These are phyloP conservation scores for Coprinellus aureogranulatus DNA, from an alignment of 768 basidiomycete species.

Conservation along the genomic window DNA sequence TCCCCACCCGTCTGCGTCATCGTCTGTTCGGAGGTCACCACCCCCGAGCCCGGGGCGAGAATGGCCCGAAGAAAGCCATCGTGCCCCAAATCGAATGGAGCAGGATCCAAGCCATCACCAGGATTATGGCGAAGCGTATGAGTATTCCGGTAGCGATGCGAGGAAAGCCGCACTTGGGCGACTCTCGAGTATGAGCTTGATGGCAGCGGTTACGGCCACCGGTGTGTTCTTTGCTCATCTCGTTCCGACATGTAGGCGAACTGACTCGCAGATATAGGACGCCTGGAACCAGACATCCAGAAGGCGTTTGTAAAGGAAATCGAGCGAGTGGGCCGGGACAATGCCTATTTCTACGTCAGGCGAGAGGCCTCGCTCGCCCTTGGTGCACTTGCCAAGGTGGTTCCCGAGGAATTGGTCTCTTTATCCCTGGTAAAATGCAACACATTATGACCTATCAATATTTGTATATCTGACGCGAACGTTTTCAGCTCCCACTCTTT, in stretches of 20 bases:
- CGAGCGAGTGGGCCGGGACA: slow-evolving; percentile 60
- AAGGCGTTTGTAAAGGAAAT: slow-evolving; percentile 72
- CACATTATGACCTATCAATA: neutral
- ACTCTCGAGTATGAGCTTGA: slow-evolving; percentile 88
- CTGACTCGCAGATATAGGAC: slow-evolving; percentile 28
- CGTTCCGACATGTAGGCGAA: neutral
- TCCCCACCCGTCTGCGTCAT: neutral
- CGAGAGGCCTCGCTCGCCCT: slow-evolving; percentile 86
- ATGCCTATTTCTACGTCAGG: slow-evolving; percentile 69
- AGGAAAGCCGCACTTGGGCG: slow-evolving; percentile 84
- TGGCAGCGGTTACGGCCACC: slow-evolving; percentile 82
- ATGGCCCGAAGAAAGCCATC: neutral
- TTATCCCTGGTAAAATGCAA: slow-evolving; percentile 50
- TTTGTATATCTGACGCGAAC: neutral
- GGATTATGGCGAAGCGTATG: slow-evolving; percentile 7
- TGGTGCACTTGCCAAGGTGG: slow-evolving; percentile 83
- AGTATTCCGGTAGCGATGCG: slow-evolving; percentile 23
- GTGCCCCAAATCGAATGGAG: neutral
- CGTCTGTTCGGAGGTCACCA: neutral
- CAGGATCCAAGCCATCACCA: neutral
- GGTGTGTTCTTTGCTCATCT: slow-evolving; percentile 42
- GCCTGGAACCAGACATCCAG: slow-evolving; percentile 54
- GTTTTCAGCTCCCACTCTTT: slow-evolving; percentile 73
- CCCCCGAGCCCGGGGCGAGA: neutral
- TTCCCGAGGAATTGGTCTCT: slow-evolving; percentile 70